Base-by-base conservation (phyloP, 225 moss, liverwort and hornwort species). In the Antitrichia curtipendula region DNA sequence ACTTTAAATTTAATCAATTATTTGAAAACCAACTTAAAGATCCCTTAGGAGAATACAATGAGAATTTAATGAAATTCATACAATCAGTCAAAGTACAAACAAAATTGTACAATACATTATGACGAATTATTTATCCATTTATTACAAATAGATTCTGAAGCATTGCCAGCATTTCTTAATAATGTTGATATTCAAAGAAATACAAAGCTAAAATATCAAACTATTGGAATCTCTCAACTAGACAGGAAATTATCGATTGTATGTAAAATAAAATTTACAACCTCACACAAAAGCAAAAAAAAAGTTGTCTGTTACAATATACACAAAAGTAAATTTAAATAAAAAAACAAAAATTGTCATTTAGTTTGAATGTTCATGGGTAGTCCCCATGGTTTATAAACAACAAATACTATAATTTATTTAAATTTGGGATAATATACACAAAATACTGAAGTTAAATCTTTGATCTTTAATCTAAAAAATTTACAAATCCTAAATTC, bases 321-420 rank as follows among this genome's bases (percentile, higher is more conserved):
- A 36, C 5, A 70, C 15, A 70, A 41, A 40, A 14, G 0, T 41
- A 9, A 70, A 25, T 14, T 70, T 8, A 40, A 24, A 70, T 14
- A 15, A 0, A 8, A 0, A 25, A 8, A 41, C 8, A 5, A 70
- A 40, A 41, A 15, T n/a, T n/a, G n/a, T n/a, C n/a, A n/a, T n/a
- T n/a, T n/a, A n/a, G n/a, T n/a, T n/a, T n/a, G n/a, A n/a, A n/a
- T n/a, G n/a, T n/a, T n/a, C n/a, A n/a, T 24, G 0, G 15, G 24
- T 41, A 40, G 24, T 41, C 41, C 16, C 64, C 1, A 9, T 40
- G 40, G 10, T n/a, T 69, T 40, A 12, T 25, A 7, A 68, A n/a
- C n/a, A n/a, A n/a, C n/a, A n/a, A n/a, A n/a, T n/a, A n/a, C n/a
- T n/a, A n/a, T n/a, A 24, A 25, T 70, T 40, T 23, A n/a, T 66